A percentile compares a stretch with the other conserved stretches of the same genome.
phyloP scores from a whole-genome alignment of 306 rosid genomes.

The Cucurbita ficifolia region DNA sequence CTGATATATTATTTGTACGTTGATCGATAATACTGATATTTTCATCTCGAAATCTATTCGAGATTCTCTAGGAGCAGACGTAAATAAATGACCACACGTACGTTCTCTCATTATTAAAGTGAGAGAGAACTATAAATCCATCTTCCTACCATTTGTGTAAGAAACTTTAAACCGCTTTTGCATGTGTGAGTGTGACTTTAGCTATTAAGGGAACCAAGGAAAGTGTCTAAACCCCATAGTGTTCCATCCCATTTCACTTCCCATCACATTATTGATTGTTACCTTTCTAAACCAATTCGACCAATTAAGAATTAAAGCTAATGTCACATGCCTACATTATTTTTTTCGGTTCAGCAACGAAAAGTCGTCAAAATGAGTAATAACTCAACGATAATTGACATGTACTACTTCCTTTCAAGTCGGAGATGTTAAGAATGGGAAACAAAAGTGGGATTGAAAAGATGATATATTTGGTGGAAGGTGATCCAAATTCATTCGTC shows the following conservation, averaged over 20 bases:
- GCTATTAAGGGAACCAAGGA: background rate
- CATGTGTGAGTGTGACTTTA: background rate
- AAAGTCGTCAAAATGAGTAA: too few species aligned
- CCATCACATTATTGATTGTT: background rate
- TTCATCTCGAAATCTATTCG: too few species aligned
- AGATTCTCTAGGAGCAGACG: background rate
- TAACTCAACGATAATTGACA: too few species aligned
- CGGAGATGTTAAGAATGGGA: too few species aligned
- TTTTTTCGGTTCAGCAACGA: background rate
- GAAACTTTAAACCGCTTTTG: background rate
- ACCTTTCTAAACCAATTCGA: background rate
- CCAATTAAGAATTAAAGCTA: background rate
- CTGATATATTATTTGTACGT: too few species aligned
- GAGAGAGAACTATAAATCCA: background rate
- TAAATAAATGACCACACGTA: background rate
- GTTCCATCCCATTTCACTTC: too few species aligned
- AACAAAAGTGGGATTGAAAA: too few species aligned
- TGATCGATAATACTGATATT: too few species aligned
- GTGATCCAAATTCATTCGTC: too few species aligned
- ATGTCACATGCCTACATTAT: background rate
- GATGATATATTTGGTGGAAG: too few species aligned
- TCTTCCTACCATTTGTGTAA: background rate
- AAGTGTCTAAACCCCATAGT: background rate
- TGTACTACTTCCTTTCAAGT: too few species aligned
- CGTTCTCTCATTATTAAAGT: background rate